phyloP scores from a whole-genome alignment of 1,139 yeast species.

The Entelexis sorbosivorans region DNA sequence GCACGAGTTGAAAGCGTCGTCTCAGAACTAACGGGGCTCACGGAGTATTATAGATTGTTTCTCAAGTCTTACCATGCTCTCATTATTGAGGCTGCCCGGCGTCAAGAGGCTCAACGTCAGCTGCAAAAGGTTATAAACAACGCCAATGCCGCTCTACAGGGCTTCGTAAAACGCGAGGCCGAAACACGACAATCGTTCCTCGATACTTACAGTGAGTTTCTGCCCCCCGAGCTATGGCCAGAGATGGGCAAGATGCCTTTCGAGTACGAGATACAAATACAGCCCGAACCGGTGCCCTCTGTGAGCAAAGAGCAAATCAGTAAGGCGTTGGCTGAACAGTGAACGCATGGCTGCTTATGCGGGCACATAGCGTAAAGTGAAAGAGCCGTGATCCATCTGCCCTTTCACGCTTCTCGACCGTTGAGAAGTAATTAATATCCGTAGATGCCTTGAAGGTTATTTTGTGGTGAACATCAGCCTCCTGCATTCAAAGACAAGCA shows the following conservation, averaged over 20 bases:
- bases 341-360: no score
- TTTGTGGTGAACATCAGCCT: no score
- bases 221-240: slow-evolving; percentile 46
- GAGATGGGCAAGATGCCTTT: slow-evolving; percentile 29
- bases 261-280: slow-evolving; percentile 16
- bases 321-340: background rate
- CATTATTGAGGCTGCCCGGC: slow-evolving; percentile 41
- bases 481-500: no score
- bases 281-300: slow-evolving; percentile 24
- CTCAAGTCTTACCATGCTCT: slow-evolving; percentile 41
- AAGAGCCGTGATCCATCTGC: no score
- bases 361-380: no score
- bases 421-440: no score
- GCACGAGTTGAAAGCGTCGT: slow-evolving; percentile 19
- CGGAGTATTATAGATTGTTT: slow-evolving; percentile 42
- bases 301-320: slow-evolving; percentile 12
- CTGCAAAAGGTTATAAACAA: slow-evolving; percentile 35
- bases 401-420: no score
- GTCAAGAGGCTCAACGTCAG: slow-evolving; percentile 34
- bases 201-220: slow-evolving; percentile 38
- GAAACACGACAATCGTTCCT: slow-evolving; percentile 36
- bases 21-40: slow-evolving; percentile 31
- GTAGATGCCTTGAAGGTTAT: no score
- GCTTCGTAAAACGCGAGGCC: slow-evolving; percentile 35
- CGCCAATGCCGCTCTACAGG: slow-evolving; percentile 33